Evolutionary conservation across 345 rosid genomes (phyloP).

Genomic region (Aquilaria yunnanensis): DNA sequence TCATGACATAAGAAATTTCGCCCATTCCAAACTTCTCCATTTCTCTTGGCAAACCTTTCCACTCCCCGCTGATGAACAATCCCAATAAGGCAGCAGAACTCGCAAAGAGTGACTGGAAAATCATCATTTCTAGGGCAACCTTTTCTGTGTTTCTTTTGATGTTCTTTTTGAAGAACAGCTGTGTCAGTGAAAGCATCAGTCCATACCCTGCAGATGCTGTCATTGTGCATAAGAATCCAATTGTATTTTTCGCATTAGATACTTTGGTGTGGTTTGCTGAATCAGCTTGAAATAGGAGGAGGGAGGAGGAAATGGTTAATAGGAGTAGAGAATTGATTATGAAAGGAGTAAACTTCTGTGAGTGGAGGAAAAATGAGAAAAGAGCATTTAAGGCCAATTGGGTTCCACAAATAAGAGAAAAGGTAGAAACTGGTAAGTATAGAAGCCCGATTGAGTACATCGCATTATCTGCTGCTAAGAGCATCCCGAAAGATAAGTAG

Average conservation of each 20-base stretch:
- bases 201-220: conserved; percentile 25
- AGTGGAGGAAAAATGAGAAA: conserved; percentile 40
- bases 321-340: conserved; percentile 42
- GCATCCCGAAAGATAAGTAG: conserved; percentile 34
- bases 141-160: neutral
- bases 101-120: conserved; percentile 28
- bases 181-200: neutral
- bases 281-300: conserved; percentile 33
- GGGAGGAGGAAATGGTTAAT: conserved; percentile 49
- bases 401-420: conserved; percentile 44
- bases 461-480: conserved; percentile 22
- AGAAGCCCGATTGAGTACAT: conserved; percentile 43
- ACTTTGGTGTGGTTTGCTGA: conserved; percentile 7
- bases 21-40: conserved; percentile 47
- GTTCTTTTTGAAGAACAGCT: neutral
- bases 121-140: conserved; percentile 7
- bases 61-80: conserved; percentile 51
- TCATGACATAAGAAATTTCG: conserved; percentile 33
- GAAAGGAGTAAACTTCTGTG: conserved; percentile 43
- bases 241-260: conserved; percentile 22
- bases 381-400: conserved; percentile 45
- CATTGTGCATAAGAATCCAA: conserved; percentile 35
- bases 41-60: conserved; percentile 32
- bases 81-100: conserved; percentile 29
- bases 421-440: conserved; percentile 59